Evolutionary conservation across 345 rosid genomes (phyloP).

Genomic region (Boechera retrofracta): DNA sequence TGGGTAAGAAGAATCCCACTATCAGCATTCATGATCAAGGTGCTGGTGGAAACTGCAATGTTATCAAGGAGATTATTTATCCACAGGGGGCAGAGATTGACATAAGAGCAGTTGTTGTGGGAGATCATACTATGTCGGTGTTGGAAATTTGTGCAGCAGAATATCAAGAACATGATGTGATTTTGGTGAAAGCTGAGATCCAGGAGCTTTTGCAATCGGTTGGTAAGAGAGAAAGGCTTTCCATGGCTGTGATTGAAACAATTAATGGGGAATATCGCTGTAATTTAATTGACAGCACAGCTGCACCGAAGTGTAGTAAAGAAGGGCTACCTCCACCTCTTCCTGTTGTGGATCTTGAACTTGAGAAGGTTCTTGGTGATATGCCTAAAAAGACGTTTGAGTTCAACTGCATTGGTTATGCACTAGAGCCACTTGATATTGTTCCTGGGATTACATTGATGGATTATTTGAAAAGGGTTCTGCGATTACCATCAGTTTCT

Average conservation of each 20-base stretch:
- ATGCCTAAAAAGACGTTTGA: constrained; percentile 92
- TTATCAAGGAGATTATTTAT: constrained; percentile 92
- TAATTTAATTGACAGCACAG: constrained; percentile 71
- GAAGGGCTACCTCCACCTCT: constrained; percentile 77
- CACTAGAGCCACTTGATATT: constrained; percentile 76
- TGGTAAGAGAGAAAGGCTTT: constrained; percentile 89
- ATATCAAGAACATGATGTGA: constrained; percentile 97
- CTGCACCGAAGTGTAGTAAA: constrained; percentile 55
- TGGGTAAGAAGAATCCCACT: constrained; percentile 90
- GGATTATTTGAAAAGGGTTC: constrained; percentile 85
- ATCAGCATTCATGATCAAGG: constrained; percentile 98
- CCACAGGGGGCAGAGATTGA: constrained; percentile 94
- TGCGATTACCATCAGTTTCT: constrained; percentile 83
- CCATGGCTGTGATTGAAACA: constrained; percentile 89
- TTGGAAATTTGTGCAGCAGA: constrained; percentile 99
- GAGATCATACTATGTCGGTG: constrained; percentile 93
- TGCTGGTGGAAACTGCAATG: constrained; percentile 97
- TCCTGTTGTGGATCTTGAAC: constrained; percentile 93
- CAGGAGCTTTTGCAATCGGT: constrained; percentile 65
- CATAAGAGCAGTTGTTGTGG: constrained; percentile 76
- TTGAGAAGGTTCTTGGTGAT: constrained; percentile 90
- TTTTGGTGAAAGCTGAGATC: constrained; percentile 87
- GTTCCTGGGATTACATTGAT: constrained; percentile 82
- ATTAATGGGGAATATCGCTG: constrained; percentile 79
- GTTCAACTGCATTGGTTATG: constrained; percentile 56